These are phyloP conservation scores for Haematococcus sp. DNA, from an alignment of 139 green algal species.

Conservation along the genomic window DNA sequence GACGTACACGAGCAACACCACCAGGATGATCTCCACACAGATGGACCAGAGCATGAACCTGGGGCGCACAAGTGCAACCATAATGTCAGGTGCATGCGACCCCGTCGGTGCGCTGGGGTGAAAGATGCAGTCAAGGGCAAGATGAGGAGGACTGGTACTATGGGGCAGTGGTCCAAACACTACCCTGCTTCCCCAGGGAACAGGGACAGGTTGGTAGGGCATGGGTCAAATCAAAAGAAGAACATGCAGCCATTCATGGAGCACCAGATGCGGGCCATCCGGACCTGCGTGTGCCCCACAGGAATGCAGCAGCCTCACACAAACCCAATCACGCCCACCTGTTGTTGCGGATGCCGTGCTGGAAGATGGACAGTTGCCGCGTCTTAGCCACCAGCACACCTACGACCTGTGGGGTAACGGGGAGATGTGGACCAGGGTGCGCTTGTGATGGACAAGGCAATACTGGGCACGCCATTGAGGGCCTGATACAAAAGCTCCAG, in stretches of 20 bases:
- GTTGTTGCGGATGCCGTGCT: constrained; percentile 35
- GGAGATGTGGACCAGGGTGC: constrained; percentile 48
- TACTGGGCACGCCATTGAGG: too few species aligned
- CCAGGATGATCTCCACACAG: constrained; percentile 59
- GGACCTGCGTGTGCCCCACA: too few species aligned
- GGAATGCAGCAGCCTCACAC: too few species aligned
- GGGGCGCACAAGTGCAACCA: constrained; percentile 54
- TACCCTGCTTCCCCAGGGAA: constrained; percentile 37
- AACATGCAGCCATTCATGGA: too few species aligned
- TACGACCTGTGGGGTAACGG: constrained; percentile 22
- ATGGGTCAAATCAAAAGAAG: too few species aligned
- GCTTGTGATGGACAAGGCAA: too few species aligned
- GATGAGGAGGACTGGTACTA: too few species aligned
- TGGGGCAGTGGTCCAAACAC: too few species aligned
- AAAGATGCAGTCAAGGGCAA: too few species aligned
- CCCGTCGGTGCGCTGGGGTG: too few species aligned
- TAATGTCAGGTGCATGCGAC: constrained; percentile 6
- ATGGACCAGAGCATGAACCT: constrained; percentile 67
- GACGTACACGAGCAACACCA: constrained; percentile 57
- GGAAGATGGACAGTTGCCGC: constrained; percentile 67
- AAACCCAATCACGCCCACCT: not conserved
- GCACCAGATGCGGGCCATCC: too few species aligned
- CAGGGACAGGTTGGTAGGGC: not conserved
- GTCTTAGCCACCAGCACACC: constrained; percentile 80
- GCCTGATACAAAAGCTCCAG: too few species aligned